phyloP scores from a whole-genome alignment of 306 rosid genomes.

The Sicyos baderoa region DNA sequence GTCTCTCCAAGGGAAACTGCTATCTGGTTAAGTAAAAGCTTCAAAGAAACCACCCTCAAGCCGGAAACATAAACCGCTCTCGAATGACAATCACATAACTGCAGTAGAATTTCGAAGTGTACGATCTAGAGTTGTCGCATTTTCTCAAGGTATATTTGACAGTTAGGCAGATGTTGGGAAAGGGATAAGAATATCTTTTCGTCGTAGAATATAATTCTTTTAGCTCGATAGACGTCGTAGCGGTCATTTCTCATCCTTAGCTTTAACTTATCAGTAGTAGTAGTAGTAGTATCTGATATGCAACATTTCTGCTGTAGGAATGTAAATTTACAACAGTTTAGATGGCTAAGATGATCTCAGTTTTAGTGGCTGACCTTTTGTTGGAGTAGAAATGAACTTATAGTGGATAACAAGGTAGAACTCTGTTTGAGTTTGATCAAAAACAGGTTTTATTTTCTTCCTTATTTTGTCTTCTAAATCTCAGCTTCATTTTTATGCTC shows the following conservation, averaged over 20 bases:
- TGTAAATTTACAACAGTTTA: slow-evolving; percentile 14
- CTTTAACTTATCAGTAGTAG: neutral
- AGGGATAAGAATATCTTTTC: slow-evolving; percentile 10
- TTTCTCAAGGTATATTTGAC: slow-evolving; percentile 34
- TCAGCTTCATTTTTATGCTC: neutral
- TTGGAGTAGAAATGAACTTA: neutral
- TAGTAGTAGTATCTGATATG: slow-evolving; percentile 5
- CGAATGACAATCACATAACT: slow-evolving; percentile 22
- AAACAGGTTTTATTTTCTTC: neutral
- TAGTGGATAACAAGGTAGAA: neutral
- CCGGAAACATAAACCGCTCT: slow-evolving; percentile 36
- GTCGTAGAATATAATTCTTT: slow-evolving; percentile 18
- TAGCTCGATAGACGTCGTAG: slow-evolving; percentile 14
- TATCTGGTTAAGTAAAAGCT: slow-evolving; percentile 94
- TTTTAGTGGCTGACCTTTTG: neutral
- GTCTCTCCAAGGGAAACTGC: slow-evolving; percentile 99
- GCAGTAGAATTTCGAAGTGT: slow-evolving; percentile 15
- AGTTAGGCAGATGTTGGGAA: slow-evolving; percentile 23
- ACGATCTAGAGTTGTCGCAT: slow-evolving; percentile 17
- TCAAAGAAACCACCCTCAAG: slow-evolving; percentile 59
- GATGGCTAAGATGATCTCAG: slow-evolving; percentile 6
- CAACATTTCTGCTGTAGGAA: slow-evolving; percentile 5
- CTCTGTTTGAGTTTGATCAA: neutral
- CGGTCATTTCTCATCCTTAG: neutral
- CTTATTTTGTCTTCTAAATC: too few relatives aligned